Percentiles rank a stretch among this genome's conserved stretches.
These are phyloP conservation scores for Nadsonia commutata DNA, from an alignment of 1,139 yeast genomes.

Conservation along the genomic window DNA sequence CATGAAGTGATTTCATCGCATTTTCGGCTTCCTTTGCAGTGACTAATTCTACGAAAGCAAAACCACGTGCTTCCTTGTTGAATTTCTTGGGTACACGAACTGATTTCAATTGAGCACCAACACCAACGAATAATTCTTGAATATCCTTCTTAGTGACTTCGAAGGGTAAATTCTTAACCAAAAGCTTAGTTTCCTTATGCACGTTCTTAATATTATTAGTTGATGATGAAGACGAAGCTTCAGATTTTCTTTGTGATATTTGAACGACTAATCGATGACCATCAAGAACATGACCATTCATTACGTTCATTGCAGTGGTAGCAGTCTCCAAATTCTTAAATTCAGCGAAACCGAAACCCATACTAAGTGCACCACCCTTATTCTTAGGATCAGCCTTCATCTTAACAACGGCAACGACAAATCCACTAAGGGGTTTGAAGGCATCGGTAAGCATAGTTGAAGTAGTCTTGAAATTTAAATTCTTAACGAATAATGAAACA, in stretches of 20 bases:
- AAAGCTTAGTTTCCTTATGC: slow-evolving; percentile 52
- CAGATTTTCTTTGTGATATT: slow-evolving; percentile 52
- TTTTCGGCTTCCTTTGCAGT: slow-evolving; percentile 83
- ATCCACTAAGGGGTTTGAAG: slow-evolving; percentile 58
- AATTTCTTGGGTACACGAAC: slow-evolving; percentile 94
- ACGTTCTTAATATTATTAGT: slow-evolving; percentile 19
- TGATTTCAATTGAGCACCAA: slow-evolving; percentile 75
- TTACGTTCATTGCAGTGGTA: slow-evolving; percentile 48
- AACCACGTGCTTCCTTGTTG: slow-evolving; percentile 90
- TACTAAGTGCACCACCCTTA: slow-evolving; percentile 50
- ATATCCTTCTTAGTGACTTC: slow-evolving; percentile 90
- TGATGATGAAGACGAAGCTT: slow-evolving; percentile 9
- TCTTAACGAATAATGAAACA: slow-evolving; percentile 85
- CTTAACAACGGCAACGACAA: slow-evolving; percentile 68
- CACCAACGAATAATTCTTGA: slow-evolving; percentile 77
- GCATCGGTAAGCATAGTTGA: slow-evolving; percentile 38
- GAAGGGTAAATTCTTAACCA: slow-evolving; percentile 92
- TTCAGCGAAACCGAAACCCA: slow-evolving; percentile 98
- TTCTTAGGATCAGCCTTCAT: slow-evolving; percentile 80
- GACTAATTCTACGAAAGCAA: slow-evolving; percentile 89
- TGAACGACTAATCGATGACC: slow-evolving; percentile 87
- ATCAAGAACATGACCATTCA: slow-evolving; percentile 70
- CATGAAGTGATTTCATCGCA: slow-evolving; percentile 90
- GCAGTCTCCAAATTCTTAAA: slow-evolving; percentile 72
- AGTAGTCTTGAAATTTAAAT: slow-evolving; percentile 75